Conservation (phyloP, 176 grass and related monocot species). For the Saccharum spontaneum region DNA sequence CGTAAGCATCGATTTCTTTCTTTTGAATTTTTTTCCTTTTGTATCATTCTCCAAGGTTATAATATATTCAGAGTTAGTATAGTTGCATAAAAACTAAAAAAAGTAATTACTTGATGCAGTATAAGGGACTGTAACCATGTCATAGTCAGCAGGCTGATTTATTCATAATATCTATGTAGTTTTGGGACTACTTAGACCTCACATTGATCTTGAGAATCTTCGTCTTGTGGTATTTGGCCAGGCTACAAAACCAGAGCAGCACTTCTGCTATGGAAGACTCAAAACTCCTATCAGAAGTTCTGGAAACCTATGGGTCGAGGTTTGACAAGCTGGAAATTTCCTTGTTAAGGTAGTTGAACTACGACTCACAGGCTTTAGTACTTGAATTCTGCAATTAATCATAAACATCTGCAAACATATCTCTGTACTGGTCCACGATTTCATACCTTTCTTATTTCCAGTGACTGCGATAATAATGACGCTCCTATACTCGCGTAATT, state of each 20-base stretch:
- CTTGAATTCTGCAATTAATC: not conserved
- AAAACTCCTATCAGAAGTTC: slow-evolving; percentile 26
- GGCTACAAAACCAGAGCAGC: slow-evolving; percentile 19
- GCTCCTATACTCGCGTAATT: not conserved
- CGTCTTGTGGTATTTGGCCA: slow-evolving; percentile 35
- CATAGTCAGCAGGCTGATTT: slow-evolving; percentile 14
- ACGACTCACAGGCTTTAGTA: not conserved
- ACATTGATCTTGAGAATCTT: slow-evolving; percentile 17
- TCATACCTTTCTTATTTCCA: not conserved
- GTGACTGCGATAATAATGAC: not conserved
- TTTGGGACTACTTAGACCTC: not conserved
- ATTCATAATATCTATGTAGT: not conserved
- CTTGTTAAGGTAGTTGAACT: slow-evolving; percentile 39
- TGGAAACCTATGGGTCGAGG: slow-evolving; percentile 33
- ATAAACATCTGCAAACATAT: not conserved
- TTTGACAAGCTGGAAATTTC: slow-evolving; percentile 32
- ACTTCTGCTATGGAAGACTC: slow-evolving; percentile 30
- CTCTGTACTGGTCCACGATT: not conserved
- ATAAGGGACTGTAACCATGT: not conserved
- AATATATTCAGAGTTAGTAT: not conserved
- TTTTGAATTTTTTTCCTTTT: not conserved
- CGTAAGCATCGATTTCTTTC: slow-evolving; percentile 29
- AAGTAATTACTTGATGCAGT: not conserved
- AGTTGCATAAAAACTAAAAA: not conserved
- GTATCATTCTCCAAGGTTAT: not conserved